A percentile compares a stretch with the other conserved stretches of the same genome.
phyloP scores from a whole-genome alignment of 805 yeast species.

The Komagataella pseudopastoris region DNA sequence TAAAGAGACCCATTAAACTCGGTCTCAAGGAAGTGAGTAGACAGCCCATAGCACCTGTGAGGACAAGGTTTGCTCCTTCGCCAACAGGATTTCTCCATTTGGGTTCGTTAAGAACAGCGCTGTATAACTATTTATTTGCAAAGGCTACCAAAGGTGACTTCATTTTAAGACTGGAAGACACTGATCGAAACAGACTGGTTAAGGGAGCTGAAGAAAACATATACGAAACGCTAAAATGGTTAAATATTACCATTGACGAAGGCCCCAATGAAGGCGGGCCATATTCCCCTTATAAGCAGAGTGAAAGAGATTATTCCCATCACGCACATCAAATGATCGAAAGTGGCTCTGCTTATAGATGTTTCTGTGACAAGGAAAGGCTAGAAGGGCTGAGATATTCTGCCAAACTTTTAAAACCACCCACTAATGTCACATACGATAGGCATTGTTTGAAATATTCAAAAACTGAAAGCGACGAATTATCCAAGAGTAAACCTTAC shows the following conservation, averaged over 20 bases:
- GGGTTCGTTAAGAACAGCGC: slow-evolving; percentile 88
- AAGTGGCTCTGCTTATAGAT: slow-evolving; percentile 68
- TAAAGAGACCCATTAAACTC: not conserved
- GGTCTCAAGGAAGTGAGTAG: not conserved
- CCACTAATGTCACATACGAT: slow-evolving; percentile 87
- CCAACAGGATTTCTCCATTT: slow-evolving; percentile 94
- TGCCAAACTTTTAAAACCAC: slow-evolving; percentile 68
- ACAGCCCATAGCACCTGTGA: slow-evolving; percentile 42
- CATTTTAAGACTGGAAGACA: slow-evolving; percentile 77
- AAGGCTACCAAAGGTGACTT: slow-evolving; percentile 70
- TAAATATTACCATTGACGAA: slow-evolving; percentile 67
- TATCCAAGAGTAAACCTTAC: slow-evolving; percentile 10
- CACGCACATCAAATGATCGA: slow-evolving; percentile 45
- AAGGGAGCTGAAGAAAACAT: slow-evolving; percentile 75
- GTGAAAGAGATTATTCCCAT: slow-evolving; percentile 60
- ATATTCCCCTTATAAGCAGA: slow-evolving; percentile 73
- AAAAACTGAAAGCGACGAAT: slow-evolving; percentile 13
- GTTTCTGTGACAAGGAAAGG: slow-evolving; percentile 77
- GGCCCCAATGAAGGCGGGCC: slow-evolving; percentile 55
- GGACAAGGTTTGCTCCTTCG: slow-evolving; percentile 95
- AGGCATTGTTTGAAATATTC: slow-evolving; percentile 50
- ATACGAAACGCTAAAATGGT: slow-evolving; percentile 65
- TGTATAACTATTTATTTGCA: slow-evolving; percentile 80
- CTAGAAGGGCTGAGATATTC: slow-evolving; percentile 53
- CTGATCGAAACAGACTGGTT: slow-evolving; percentile 73